These are phyloP conservation scores for Arabis hirsuta DNA, from an alignment of 345 rosid species.

Conservation along the genomic window DNA sequence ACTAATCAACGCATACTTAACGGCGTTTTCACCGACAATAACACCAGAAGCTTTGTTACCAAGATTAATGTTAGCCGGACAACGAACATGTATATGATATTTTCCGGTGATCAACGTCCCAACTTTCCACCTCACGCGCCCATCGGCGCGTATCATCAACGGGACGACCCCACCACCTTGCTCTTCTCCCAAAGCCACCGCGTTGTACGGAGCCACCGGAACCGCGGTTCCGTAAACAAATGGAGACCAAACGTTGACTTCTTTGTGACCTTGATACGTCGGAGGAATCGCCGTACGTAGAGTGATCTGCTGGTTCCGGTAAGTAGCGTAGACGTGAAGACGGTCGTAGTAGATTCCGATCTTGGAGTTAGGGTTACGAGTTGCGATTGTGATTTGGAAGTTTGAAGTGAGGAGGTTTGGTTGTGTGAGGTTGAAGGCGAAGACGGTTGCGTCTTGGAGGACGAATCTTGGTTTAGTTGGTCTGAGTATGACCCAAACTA, in stretches of 20 bases:
- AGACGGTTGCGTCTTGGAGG: conserved; percentile 95
- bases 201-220: conserved; percentile 81
- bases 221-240: conserved; percentile 63
- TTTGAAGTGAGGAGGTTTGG: conserved; percentile 77
- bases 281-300: conserved; percentile 59
- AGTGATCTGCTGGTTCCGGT: conserved; percentile 82
- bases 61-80: conserved; percentile 63
- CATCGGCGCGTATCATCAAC: conserved; percentile 69
- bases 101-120: conserved; percentile 61
- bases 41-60: conserved; percentile 59
- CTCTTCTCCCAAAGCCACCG: conserved; percentile 54
- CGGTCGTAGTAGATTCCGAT: conserved; percentile 92
- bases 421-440: conserved; percentile 73
- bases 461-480: conserved; percentile 79
- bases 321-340: conserved; percentile 72
- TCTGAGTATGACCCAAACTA: conserved; percentile 80
- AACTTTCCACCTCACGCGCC: conserved; percentile 86
- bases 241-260: conserved; percentile 81
- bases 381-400: conserved; percentile 76
- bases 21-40: conserved; percentile 65
- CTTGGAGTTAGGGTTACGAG: conserved; percentile 77
- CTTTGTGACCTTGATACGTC: conserved; percentile 66
- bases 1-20: conserved; percentile 65
- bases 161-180: conserved; percentile 53
- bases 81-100: conserved; percentile 68